These are phyloP conservation scores for Penicillium flavigenum DNA, from an alignment of 495 filamentous ascomycete species.

Conservation along the genomic window DNA sequence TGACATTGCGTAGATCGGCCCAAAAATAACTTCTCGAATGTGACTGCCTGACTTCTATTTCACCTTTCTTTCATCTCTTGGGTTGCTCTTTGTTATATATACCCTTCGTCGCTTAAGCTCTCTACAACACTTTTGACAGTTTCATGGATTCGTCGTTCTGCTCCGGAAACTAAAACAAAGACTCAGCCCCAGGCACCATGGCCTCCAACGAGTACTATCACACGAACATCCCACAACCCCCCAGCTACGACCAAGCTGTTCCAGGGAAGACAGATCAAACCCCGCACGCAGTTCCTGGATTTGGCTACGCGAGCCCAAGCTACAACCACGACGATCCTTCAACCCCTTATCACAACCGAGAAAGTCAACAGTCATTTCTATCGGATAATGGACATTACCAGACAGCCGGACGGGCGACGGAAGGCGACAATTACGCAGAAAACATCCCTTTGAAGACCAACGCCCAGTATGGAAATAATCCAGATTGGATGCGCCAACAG, in stretches of 20 bases:
- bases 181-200: conserved; percentile 53
- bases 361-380: conserved; percentile 44
- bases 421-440: conserved; percentile 50
- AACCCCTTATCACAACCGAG: conserved; percentile 37
- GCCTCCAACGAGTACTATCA: conserved; percentile 82
- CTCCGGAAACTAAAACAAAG: conserved; percentile 5
- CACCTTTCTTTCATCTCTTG: conserved; percentile 12
- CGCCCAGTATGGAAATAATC: conserved; percentile 32
- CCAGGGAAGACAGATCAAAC: conserved; percentile 30
- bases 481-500: conserved; percentile 45
- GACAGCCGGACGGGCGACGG: conserved; percentile 33
- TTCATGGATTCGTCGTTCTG: conserved; percentile 2
- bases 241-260: conserved; percentile 44
- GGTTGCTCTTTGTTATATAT: conserved; percentile 1
- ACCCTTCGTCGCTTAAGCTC: conserved; percentile 1
- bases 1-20: conserved; percentile 24
- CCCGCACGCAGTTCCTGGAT: conserved; percentile 28
- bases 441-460: conserved; percentile 51
- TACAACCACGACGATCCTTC: conserved; percentile 29
- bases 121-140: neutral
- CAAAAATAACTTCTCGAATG: conserved; percentile 30
- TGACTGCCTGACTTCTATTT: conserved; percentile 24
- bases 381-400: conserved; percentile 38
- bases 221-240: conserved; percentile 42
- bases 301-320: conserved; percentile 31